Evolutionary conservation across 352 stramenopile genomes (phyloP).

Genomic region (Plasmopara muralis): DNA sequence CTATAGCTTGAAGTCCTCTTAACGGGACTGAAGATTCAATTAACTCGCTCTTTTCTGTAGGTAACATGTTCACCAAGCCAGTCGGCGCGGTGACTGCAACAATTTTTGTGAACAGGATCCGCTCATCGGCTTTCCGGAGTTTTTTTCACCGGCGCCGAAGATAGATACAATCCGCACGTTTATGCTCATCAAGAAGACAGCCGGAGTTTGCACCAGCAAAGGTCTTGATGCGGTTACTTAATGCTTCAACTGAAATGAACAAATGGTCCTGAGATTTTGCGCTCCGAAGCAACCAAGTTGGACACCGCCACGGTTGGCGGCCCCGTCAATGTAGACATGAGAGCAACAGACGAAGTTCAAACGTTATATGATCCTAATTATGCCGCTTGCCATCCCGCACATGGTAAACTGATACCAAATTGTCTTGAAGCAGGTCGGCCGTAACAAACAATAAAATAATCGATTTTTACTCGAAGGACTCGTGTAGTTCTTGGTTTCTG

Average conservation of each 20-base stretch:
- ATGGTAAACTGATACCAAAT: constrained; percentile 5
- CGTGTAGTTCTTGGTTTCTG: constrained; percentile 5
- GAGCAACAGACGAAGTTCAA: background rate
- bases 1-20: constrained; percentile 1
- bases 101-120: background rate
- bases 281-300: constrained; percentile 4
- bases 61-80: background rate
- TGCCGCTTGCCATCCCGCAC: constrained; percentile 10
- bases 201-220: constrained; percentile 9
- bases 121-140: background rate
- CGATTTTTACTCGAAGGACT: constrained; percentile 5
- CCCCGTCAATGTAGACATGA: background rate
- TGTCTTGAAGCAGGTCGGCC: constrained; percentile 7
- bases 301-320: background rate
- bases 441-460: constrained; percentile 13
- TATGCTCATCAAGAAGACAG: constrained; percentile 12
- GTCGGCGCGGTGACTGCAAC: constrained; percentile 1
- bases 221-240: constrained; percentile 1
- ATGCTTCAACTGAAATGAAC: background rate
- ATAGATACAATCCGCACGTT: constrained; percentile 12
- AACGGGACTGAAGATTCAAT: background rate
- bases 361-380: constrained; percentile 7
- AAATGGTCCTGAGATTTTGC: background rate
- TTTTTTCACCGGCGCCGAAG: constrained; percentile 2
- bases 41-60: constrained; percentile 1